Conservation (phyloP, 116 monocot species). For the Posidonia oceanica region DNA sequence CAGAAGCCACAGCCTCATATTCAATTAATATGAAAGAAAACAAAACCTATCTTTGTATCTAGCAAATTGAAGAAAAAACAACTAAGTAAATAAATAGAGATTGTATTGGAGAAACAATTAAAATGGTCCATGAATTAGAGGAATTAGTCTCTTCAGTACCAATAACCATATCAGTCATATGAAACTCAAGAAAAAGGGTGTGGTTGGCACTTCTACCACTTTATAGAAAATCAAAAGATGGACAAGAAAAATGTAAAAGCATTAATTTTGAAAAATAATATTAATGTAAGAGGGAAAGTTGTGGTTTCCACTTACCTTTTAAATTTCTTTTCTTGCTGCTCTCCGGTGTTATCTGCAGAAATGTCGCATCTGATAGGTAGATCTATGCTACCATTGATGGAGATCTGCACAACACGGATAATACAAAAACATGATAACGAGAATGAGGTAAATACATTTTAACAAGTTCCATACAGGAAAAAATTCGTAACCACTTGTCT, state of each 20-base stretch:
- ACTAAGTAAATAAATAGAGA: no score
- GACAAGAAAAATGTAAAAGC: not conserved
- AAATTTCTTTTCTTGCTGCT: not conserved
- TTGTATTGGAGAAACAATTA: no score
- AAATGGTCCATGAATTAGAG: no score
- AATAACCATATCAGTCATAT: no score
- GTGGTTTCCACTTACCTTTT: conserved; percentile 1
- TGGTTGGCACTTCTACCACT: no score
- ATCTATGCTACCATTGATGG: not conserved
- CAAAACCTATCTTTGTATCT: no score
- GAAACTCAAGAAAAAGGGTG: no score
- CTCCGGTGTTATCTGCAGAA: not conserved
- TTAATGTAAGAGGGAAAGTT: not conserved
- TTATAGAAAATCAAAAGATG: no score
- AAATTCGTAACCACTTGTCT: not conserved
- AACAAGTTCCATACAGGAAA: not conserved
- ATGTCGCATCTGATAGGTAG: not conserved
- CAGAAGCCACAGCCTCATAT: no score
- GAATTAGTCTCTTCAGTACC: no score
- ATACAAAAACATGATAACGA: not conserved
- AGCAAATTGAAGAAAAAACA: no score
- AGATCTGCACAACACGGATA: not conserved
- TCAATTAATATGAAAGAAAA: no score
- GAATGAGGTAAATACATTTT: not conserved
- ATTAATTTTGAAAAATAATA: not conserved